Base-by-base conservation (phyloP, 108 stramenopile genomes). In the Thalassiosira profunda region DNA sequence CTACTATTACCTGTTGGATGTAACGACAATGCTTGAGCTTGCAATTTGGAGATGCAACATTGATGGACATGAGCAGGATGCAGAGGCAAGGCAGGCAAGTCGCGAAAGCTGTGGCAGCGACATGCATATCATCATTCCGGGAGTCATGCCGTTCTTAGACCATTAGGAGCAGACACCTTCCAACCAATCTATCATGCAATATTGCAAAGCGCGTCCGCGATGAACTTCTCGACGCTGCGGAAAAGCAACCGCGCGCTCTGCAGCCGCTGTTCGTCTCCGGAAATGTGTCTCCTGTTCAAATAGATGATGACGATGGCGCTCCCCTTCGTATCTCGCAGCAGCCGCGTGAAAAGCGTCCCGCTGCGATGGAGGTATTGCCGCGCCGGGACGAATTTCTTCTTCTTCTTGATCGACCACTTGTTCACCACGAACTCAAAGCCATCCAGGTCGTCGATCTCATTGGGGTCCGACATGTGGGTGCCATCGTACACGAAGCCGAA, bases 401-500 rank as follows among this genome's bases (percentile, higher is more conserved):
- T 64, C 45, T 67, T 78, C 12, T 60, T 66, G 20, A 68, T 74
- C 9, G 63, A 68, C 60, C 79, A 69, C 26, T 67, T 82, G 25
- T 73, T 82, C 15, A 79, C 69, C 51, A 84, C 20, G 28, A 83
- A 95, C 18, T 88, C 76, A 68, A 85, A 92, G 21, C 81, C 83
- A 48, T 84, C 60, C 15, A 87, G 38, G 11, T 67, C 65, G 7
- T 86, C 81, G 45, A 91, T 85, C 2, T 77, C 74, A 24, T 82
- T 74, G 34, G 84, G 79, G 58, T 92, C 74, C 29, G 88, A 87
- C 49, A 84, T 69, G 48, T 83, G 80, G 28, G 72, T 75, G 15
- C 89, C 94, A 71, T 93, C 94, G 64, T 90, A 74, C n/a, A 96
- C 69, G 67, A 90, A 96, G 41, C 82, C 84, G 61, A 84, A 75